Conservation (phyloP, 768 basidiomycete genomes). For the Pisolithus marmoratus region DNA sequence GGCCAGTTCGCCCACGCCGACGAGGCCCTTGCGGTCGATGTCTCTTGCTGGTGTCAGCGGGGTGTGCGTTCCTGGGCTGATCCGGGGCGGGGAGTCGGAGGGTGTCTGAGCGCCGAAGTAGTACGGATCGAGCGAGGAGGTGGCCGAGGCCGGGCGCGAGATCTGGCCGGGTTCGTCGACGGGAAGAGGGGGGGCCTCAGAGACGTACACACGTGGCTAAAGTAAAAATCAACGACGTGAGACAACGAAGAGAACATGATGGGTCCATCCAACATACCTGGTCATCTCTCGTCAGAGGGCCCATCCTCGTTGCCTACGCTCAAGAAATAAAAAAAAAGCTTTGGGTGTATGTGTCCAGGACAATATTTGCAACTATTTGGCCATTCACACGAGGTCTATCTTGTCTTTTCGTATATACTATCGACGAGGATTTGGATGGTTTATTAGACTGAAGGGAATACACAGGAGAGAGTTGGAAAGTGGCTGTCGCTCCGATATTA, state of each 20-base stretch:
- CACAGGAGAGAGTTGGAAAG: neutral
- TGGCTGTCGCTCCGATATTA: no score
- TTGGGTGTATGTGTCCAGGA: no score
- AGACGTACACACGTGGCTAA: conserved; percentile 47
- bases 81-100: conserved; percentile 58
- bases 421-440: no score
- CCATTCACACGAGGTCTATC: neutral
- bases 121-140: conserved; percentile 83
- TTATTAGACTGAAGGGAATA: no score
- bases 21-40: conserved; percentile 81
- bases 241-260: no score
- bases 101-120: conserved; percentile 75
- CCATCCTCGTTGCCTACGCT: neutral
- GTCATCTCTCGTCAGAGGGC: neutral
- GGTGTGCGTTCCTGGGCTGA: conserved; percentile 56
- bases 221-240: no score
- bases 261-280: conserved; percentile 33
- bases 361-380: neutral
- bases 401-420: neutral
- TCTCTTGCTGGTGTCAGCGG: conserved; percentile 64
- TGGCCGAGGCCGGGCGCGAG: conserved; percentile 68
- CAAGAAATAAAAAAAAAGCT: no score
- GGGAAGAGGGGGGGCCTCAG: conserved; percentile 32
- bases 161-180: conserved; percentile 22
- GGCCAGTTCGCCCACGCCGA: conserved; percentile 92